Conservation (phyloP, 352 stramenopile species). For the Nothophytophthora sp. region DNA sequence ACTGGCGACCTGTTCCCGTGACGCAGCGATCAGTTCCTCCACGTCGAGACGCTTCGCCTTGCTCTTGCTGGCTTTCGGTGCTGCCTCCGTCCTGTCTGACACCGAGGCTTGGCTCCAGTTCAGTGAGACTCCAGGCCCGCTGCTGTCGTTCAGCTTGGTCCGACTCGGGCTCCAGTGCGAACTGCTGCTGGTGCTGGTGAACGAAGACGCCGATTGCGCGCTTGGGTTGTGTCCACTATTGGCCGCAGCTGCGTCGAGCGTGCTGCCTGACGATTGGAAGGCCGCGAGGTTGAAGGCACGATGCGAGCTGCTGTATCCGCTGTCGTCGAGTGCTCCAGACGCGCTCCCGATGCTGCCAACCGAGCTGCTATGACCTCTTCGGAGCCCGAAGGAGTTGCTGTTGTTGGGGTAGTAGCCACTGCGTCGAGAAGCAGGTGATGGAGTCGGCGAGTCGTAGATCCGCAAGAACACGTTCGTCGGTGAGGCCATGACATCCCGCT, state of each 20-base stretch:
- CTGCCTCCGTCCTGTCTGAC: too few species aligned
- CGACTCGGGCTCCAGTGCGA: slow-evolving; percentile 19
- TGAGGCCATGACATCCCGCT: slow-evolving; percentile 24
- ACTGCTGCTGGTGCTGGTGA: slow-evolving; percentile 27
- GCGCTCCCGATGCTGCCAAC: slow-evolving; percentile 16
- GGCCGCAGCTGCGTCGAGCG: slow-evolving; percentile 1
- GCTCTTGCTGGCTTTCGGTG: slow-evolving; percentile 8
- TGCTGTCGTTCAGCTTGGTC: slow-evolving; percentile 21
- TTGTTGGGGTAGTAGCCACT: slow-evolving; percentile 12
- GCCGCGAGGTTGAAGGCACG: slow-evolving; percentile 56
- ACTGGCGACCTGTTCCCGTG: slow-evolving; percentile 23
- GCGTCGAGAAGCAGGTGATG: slow-evolving; percentile 10
- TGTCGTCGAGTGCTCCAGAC: slow-evolving; percentile 25
- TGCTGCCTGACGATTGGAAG: slow-evolving; percentile 37
- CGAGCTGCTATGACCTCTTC: slow-evolving; percentile 13
- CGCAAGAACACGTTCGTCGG: slow-evolving; percentile 63
- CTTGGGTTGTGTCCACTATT: slow-evolving; percentile 11
- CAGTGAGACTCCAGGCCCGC: slow-evolving; percentile 9
- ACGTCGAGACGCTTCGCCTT: slow-evolving; percentile 13
- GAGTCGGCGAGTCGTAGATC: slow-evolving; percentile 65
- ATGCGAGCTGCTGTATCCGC: slow-evolving; percentile 25
- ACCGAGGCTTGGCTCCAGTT: slow-evolving; percentile 49
- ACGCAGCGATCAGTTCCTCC: slow-evolving; percentile 10
- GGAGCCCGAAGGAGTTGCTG: slow-evolving; percentile 14
- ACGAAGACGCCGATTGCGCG: slow-evolving; percentile 25